These are phyloP conservation scores for Hypocreales sp. DNA, from an alignment of 2,329 filamentous ascomycete species.

Conservation along the genomic window DNA sequence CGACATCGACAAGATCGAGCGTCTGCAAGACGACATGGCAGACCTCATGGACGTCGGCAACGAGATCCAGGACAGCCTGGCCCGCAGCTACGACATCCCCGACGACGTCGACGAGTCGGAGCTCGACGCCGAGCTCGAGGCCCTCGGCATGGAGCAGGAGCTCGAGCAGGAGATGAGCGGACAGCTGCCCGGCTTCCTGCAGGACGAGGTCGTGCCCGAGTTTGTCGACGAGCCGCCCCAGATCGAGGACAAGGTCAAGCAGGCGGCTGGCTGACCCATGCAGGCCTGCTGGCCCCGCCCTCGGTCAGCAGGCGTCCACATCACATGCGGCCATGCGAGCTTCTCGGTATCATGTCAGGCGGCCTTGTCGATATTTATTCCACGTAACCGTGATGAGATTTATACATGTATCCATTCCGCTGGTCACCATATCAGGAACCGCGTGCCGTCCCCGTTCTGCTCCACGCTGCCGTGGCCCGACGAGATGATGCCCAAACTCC, in stretches of 20 bases:
- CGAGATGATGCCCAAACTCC: no score
- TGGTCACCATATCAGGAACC: no score
- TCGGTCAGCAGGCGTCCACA: no score
- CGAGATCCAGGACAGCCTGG: conserved; percentile 92
- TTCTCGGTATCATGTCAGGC: no score
- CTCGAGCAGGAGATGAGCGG: conserved; percentile 53
- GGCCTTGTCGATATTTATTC: no score
- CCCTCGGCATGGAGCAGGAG: conserved; percentile 85
- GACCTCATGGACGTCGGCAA: conserved; percentile 96
- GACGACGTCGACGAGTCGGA: conserved; percentile 96
- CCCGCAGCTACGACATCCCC: conserved; percentile 81
- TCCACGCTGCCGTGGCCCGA: no score
- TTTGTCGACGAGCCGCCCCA: conserved; percentile 89
- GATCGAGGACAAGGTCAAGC: conserved; percentile 60
- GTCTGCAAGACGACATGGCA: conserved; percentile 97
- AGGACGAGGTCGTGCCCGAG: conserved; percentile 71
- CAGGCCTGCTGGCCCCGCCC: no score
- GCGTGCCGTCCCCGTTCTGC: no score
- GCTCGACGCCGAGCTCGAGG: conserved; percentile 90
- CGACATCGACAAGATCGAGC: conserved; percentile 93
- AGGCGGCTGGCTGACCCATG: conserved; percentile 44
- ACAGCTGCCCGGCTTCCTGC: conserved; percentile 70
- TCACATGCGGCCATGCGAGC: no score
- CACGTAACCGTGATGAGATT: no score
- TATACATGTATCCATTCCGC: no score